Evolutionary conservation across 768 basidiomycete genomes (phyloP).

Genomic region (Pholiota microspora): DNA sequence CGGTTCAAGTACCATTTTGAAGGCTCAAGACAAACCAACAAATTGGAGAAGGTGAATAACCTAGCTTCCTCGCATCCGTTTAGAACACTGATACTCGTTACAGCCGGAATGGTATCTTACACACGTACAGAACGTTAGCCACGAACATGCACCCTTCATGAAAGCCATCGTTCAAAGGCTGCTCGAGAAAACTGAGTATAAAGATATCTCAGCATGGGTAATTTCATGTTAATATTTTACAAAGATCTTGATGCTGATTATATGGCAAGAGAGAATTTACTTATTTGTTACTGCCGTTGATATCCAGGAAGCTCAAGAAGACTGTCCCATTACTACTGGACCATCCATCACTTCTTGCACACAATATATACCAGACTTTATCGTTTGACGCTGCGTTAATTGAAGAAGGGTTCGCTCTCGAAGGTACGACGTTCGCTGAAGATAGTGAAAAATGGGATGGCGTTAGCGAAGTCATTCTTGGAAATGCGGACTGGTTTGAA

Average conservation of each 20-base stretch:
- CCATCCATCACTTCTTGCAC: slow-evolving; percentile 85
- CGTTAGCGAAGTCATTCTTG: slow-evolving; percentile 78
- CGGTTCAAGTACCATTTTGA: slow-evolving; percentile 98
- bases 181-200: slow-evolving; percentile 60
- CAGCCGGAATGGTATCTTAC: slow-evolving; percentile 99
- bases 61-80: neutral
- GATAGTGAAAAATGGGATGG: slow-evolving; percentile 60
- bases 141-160: slow-evolving; percentile 84
- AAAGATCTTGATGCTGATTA: slow-evolving; percentile 4
- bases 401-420: slow-evolving; percentile 70
- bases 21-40: slow-evolving; percentile 80
- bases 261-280: slow-evolving; percentile 75
- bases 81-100: neutral
- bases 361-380: slow-evolving; percentile 92
- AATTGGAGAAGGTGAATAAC: slow-evolving; percentile 77
- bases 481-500: slow-evolving; percentile 85
- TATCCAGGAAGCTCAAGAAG: slow-evolving; percentile 71
- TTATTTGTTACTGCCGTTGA: slow-evolving; percentile 70
- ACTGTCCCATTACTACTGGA: slow-evolving; percentile 72
- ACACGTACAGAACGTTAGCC: slow-evolving; percentile 82
- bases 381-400: slow-evolving; percentile 78
- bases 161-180: slow-evolving; percentile 70
- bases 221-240: slow-evolving; percentile 15
- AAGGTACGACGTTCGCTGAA: slow-evolving; percentile 44
- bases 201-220: slow-evolving; percentile 75